Evolutionary conservation across 768 basidiomycete species (phyloP), one percentile per base, ranked within the genome.

Genomic region (Chalciporus piperatus): DNA sequence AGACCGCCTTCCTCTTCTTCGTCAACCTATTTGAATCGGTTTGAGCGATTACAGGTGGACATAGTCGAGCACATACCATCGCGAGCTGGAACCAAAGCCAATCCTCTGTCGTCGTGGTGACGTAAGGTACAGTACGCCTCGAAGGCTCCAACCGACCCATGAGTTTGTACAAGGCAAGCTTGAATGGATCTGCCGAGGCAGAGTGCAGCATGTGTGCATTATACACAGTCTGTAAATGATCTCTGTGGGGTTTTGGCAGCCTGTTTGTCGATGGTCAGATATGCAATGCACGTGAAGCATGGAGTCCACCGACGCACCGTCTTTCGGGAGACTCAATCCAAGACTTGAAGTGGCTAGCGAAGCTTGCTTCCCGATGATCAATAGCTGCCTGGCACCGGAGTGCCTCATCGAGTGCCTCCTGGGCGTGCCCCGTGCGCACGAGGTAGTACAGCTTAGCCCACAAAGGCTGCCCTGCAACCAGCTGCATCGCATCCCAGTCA

Each of bases 21-120:
- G 53, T 92, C 89, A 19, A 89, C 79, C 86, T 88, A 33, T 13
- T 51, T 27, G 25, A 17, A 5, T 63, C 39, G 48, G 55, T 46
- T 50, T 5, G 43, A 30, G 30, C 27, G 6, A 32, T 10, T 13
- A 32, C 14, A 1, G n/a, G 16, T 61, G 19, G 43, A 14, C 45
- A 42, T 32, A 35, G 14, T 0, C 16, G 6, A 22, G 39, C 32
- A 49, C 33, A 13, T 43, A 84, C 89, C 82, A 98, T 88, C 1
- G 86, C 79, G 13, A 98, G 78, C 72, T 99, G 95, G 75, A 95
- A 86, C 96, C 96, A 99, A 32, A 98, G 75, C 96, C 96, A 99
- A 69, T 99, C 97, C 66, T 98, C 97, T 2, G 92, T 94, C 1
- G 94, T 95, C 10, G 81, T 80, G 0, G 94, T 98, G 5, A 98